phyloP scores from a whole-genome alignment of 148 eudicot species.

The Fagopyrum homotropicum region DNA sequence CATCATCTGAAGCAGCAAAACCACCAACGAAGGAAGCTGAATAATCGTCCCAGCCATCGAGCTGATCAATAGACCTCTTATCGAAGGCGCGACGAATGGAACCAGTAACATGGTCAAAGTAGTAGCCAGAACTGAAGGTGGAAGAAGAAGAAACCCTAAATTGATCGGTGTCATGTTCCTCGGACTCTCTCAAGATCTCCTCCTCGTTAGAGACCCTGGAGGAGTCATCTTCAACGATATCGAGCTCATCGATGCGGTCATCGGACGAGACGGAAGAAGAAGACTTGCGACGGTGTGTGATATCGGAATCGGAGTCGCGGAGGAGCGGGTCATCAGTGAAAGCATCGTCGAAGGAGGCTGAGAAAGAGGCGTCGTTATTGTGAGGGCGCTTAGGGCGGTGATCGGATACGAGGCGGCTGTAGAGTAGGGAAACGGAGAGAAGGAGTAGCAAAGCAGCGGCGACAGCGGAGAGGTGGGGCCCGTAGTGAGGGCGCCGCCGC shows the following conservation, averaged over 20 bases:
- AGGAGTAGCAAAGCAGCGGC: conserved; percentile 49
- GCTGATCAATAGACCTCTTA: conserved; percentile 42
- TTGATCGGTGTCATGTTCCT: conserved; percentile 20
- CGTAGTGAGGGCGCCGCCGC: conserved; percentile 53
- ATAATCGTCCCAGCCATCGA: conserved; percentile 61
- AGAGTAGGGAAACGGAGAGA: conserved; percentile 49
- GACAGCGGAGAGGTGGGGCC: conserved; percentile 37
- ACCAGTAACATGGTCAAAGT: conserved; percentile 44
- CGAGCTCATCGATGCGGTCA: conserved; percentile 53
- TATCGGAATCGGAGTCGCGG: conserved; percentile 29
- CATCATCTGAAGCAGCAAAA: conserved; percentile 19
- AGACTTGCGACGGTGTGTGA: neutral
- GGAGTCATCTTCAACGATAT: conserved; percentile 22
- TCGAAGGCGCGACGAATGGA: conserved; percentile 54
- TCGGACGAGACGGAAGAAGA: conserved; percentile 19
- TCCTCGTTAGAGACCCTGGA: conserved; percentile 24
- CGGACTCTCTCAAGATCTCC: conserved; percentile 25
- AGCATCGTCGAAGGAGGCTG: conserved; percentile 18
- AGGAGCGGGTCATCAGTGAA: conserved; percentile 19
- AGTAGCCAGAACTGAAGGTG: conserved; percentile 26
- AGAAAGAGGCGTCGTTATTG: conserved; percentile 13
- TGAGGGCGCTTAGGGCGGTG: conserved; percentile 17
- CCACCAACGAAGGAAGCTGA: conserved; percentile 25
- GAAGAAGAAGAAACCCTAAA: conserved; percentile 23
- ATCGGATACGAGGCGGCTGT: conserved; percentile 45